These are phyloP conservation scores for Barnettozyma sucrosica DNA, from an alignment of 805 yeast genomes.

Conservation along the genomic window DNA sequence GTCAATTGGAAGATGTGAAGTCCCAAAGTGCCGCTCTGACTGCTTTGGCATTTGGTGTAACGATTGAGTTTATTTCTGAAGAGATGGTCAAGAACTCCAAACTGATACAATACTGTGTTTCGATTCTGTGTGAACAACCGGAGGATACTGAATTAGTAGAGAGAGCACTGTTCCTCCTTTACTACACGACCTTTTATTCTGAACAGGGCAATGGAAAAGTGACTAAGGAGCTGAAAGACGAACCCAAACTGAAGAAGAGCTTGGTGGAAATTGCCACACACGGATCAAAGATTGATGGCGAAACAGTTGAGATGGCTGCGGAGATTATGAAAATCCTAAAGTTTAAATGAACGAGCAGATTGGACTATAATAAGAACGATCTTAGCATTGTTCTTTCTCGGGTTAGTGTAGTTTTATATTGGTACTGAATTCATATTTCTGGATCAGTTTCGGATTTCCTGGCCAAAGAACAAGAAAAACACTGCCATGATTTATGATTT, in stretches of 20 bases:
- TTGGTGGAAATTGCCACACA: neutral
- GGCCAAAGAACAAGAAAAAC: neutral
- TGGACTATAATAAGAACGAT: too few relatives aligned
- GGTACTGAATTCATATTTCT: too few relatives aligned
- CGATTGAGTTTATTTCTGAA: conserved; percentile 31
- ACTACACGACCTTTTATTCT: conserved; percentile 19
- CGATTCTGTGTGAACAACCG: conserved; percentile 25
- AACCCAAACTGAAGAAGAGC: conserved; percentile 8
- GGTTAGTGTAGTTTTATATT: too few relatives aligned
- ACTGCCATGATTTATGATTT: neutral
- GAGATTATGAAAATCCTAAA: conserved; percentile 4
- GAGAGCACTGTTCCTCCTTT: conserved; percentile 29
- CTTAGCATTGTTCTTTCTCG: too few relatives aligned
- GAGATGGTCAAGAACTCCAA: conserved; percentile 24
- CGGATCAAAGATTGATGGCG: conserved; percentile 1
- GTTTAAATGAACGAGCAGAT: too few relatives aligned
- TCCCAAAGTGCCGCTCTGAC: conserved; percentile 39
- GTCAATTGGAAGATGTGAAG: conserved; percentile 32
- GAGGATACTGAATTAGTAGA: conserved; percentile 28
- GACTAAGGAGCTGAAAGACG: neutral
- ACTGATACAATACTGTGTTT: conserved; percentile 23
- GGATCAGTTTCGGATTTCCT: too few relatives aligned
- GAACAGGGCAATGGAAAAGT: conserved; percentile 17
- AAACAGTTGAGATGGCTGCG: conserved; percentile 15
- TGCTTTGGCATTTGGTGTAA: conserved; percentile 30